Percentiles rank a stretch among this genome's conserved stretches.
These are phyloP conservation scores for Coprinellus micaceus DNA, from an alignment of 768 basidiomycete species.

Conservation along the genomic window DNA sequence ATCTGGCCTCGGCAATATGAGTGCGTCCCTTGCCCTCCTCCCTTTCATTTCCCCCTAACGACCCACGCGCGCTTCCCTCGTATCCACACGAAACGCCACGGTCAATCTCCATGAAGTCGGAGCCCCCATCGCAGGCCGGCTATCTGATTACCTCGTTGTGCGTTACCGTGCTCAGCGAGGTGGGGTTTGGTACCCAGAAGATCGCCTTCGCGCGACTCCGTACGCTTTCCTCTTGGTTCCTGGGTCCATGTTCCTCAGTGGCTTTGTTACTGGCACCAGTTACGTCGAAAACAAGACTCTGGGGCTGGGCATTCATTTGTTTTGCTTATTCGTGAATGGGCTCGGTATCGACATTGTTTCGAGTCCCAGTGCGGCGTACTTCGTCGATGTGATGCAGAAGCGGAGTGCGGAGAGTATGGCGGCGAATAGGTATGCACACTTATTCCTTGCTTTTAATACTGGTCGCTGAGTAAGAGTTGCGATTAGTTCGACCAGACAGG, in stretches of 20 bases:
- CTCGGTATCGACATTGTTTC: conserved; percentile 54
- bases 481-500: conserved; percentile 27
- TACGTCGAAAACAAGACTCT: conserved; percentile 46
- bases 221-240: conserved; percentile 50
- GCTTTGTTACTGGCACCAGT: conserved; percentile 45
- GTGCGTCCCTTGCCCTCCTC: conserved; percentile 23
- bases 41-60: background rate
- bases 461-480: background rate
- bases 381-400: conserved; percentile 49
- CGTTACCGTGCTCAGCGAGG: conserved; percentile 45
- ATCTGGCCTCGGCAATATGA: conserved; percentile 47
- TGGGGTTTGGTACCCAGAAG: conserved; percentile 66
- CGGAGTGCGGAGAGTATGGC: conserved; percentile 56
- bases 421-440: conserved; percentile 39
- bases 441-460: background rate
- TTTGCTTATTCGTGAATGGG: conserved; percentile 48
- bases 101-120: conserved; percentile 40
- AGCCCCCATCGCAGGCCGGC: conserved; percentile 51
- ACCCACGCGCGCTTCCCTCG: too few relatives aligned
- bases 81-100: too few relatives aligned
- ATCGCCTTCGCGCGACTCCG: conserved; percentile 51
- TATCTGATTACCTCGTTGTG: conserved; percentile 54
- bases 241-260: conserved; percentile 44
- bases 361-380: conserved; percentile 47
- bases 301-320: conserved; percentile 28